Evolutionary conservation across 2,329 filamentous ascomycete genomes (phyloP).

Genomic region (Botrytis tulipae): DNA sequence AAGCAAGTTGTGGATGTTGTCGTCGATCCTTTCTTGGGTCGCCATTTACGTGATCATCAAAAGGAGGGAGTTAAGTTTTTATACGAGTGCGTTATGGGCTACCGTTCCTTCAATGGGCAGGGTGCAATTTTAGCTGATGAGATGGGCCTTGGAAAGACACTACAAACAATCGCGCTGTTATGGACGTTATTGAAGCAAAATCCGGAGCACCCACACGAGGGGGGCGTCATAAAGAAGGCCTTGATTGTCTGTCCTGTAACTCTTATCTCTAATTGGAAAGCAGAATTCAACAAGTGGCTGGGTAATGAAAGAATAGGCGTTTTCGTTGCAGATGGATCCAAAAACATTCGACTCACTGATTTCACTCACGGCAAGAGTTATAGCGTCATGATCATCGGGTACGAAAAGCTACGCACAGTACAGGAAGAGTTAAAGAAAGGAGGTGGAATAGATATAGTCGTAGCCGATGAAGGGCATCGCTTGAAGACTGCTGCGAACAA

Average conservation of each 20-base stretch:
- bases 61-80: slow-evolving; percentile 67
- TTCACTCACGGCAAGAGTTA: slow-evolving; percentile 69
- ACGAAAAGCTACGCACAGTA: slow-evolving; percentile 65
- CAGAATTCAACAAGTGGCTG: slow-evolving; percentile 72
- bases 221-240: slow-evolving; percentile 65
- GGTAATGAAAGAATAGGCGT: slow-evolving; percentile 69
- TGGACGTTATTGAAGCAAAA: slow-evolving; percentile 75
- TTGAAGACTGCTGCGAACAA: slow-evolving; percentile 96
- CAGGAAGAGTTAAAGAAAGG: slow-evolving; percentile 64
- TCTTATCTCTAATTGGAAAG: slow-evolving; percentile 70
- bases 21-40: slow-evolving; percentile 63
- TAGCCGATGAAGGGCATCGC: slow-evolving; percentile 95
- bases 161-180: slow-evolving; percentile 68
- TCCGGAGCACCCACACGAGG: slow-evolving; percentile 54
- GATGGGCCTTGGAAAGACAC: slow-evolving; percentile 73
- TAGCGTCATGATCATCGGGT: slow-evolving; percentile 71
- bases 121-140: slow-evolving; percentile 72
- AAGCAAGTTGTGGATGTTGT: slow-evolving; percentile 71
- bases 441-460: slow-evolving; percentile 73
- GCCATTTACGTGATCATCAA: slow-evolving; percentile 65
- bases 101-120: slow-evolving; percentile 63
- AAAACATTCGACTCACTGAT: slow-evolving; percentile 58
- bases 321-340: slow-evolving; percentile 59
- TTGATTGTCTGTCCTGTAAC: slow-evolving; percentile 72
- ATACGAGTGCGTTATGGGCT: slow-evolving; percentile 75